phyloP scores from a whole-genome alignment of 352 stramenopile species.

The Globisporangium ultimum region DNA sequence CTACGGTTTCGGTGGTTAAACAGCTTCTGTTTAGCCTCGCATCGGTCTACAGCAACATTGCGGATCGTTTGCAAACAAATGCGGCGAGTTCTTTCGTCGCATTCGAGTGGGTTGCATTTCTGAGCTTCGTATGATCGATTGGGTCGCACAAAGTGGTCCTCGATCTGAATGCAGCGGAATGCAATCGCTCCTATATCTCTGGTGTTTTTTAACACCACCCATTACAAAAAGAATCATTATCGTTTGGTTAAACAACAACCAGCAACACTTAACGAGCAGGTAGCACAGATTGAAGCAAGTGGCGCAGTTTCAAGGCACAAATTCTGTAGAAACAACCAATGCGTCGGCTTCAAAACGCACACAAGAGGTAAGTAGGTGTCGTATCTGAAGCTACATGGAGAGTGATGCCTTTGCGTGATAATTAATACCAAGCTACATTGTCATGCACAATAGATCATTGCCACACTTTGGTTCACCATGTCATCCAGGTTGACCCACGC shows the following conservation, averaged over 20 bases:
- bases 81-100: not conserved
- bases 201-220: constrained; percentile 19
- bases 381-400: too few relatives aligned
- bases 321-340: too few relatives aligned
- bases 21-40: not conserved
- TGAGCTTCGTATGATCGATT: not conserved
- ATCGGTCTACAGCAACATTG: not conserved
- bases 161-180: not conserved
- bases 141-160: not conserved
- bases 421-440: too few relatives aligned
- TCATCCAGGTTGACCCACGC: too few relatives aligned
- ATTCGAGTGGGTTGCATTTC: not conserved
- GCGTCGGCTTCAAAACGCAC: too few relatives aligned
- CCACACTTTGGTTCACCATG: too few relatives aligned
- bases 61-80: not conserved
- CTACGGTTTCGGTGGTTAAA: constrained; percentile 73
- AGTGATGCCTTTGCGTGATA: too few relatives aligned
- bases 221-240: constrained; percentile 6
- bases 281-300: not conserved
- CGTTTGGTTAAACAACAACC: too few relatives aligned
- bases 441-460: too few relatives aligned
- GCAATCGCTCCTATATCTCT: constrained; percentile 3
- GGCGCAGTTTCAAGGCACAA: not conserved
- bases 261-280: too few relatives aligned
- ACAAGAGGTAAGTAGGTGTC: too few relatives aligned